Conservation (phyloP, 73 alveolate genomes). For the Symbiodinium natans region DNA sequence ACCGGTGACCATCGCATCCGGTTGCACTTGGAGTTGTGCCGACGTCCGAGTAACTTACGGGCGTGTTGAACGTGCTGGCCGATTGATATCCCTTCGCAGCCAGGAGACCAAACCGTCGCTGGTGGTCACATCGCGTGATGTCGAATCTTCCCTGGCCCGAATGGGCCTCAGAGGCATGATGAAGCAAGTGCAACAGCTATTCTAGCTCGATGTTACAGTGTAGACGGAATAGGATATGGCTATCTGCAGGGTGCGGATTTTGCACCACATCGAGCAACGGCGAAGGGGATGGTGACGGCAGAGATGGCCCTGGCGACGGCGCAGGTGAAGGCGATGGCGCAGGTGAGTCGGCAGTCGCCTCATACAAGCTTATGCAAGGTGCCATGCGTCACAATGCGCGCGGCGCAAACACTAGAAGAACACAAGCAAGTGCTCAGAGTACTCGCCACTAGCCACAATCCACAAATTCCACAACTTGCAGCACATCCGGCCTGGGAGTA, state of each 20-base stretch:
- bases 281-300: slow-evolving; percentile 66
- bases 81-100: neutral
- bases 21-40: neutral
- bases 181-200: too few species aligned
- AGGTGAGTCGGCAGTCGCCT: slow-evolving; percentile 64
- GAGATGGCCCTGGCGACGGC: slow-evolving; percentile 51
- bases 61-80: neutral
- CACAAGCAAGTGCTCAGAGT: neutral
- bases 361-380: neutral
- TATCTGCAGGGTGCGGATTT: slow-evolving; percentile 15
- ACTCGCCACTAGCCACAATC: neutral
- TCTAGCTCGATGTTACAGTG: too few species aligned
- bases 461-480: neutral
- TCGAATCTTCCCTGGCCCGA: slow-evolving; percentile 7
- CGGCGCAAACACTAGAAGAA: neutral
- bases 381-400: neutral
- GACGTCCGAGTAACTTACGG: neutral
- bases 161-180: neutral
- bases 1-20: neutral
- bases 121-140: neutral
- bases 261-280: slow-evolving; percentile 28
- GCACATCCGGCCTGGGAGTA: slow-evolving; percentile 37
- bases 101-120: slow-evolving; percentile 12
- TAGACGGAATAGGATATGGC: neutral
- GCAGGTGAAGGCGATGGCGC: slow-evolving; percentile 38